Evolutionary conservation across 1,284 basidiomycete species (phyloP), one percentile per base, ranked within the genome.

Genomic region (Kwoniella shivajii): DNA sequence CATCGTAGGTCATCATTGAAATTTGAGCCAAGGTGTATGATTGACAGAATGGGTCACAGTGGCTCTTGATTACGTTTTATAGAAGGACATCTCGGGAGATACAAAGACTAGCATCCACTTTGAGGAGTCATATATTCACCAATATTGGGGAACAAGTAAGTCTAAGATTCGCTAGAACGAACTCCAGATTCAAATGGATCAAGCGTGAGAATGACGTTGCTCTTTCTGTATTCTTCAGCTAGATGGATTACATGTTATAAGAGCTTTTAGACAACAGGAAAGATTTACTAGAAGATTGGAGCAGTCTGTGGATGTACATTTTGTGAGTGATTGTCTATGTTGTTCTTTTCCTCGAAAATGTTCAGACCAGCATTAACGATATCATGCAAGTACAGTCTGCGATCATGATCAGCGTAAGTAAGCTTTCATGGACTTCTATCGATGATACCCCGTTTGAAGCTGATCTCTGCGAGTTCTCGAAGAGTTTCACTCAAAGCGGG

Each of bases 61-160:
- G 26, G 10, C 30, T 6, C 27, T 18, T 42, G 24, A 29, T 16
- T 36, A 20, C 16, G 24, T 18, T 6, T 39, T 6, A 74, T 51
- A 59, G 68, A n/a, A 45, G 61, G 5, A 68, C 73, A 0, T 64
- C 67, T 0, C 52, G 71, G 11, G 72, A 76, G 41, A 44, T 69
- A 37, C 68, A 71, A 38, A 60, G 74, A 16, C 39, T 76, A 11
- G 64, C 68, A 33, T 67, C 66, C 0, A 46, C 67, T 22, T 46
- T 62, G 13, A 58, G 73, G 48, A 66, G 63, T 11, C 60, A 63
- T 38, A 61, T 75, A 22, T 75, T 71, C 41, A 57, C 50, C 10
- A 59, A 54, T 2, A 71, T 74, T 43, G 69, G 64, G 3, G 74
- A 74, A 59, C 69, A 69, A 57, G 68, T 67, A 29, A 43, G 59